Base-by-base conservation (phyloP, 441 rosid species). In the Arabidopsis hybrid region DNA sequence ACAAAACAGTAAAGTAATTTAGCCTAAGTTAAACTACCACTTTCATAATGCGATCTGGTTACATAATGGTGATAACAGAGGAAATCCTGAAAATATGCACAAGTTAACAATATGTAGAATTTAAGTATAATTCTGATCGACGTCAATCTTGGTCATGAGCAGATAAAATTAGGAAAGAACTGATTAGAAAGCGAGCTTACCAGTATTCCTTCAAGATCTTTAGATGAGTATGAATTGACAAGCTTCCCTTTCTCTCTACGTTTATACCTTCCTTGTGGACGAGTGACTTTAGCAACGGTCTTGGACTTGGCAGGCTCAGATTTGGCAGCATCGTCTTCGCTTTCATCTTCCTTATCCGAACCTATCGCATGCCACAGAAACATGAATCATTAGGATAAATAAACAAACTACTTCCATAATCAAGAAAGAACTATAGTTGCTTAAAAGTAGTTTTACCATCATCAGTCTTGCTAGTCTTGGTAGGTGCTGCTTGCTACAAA, bases 121-220 rank as follows among this genome's bases (percentile, higher is more conserved):
- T 7, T 13, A 45, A 35, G 31, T 40, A 18, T 13, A 18, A 12
- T 31, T 29, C 64, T 55, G 58, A 49, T 51, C 2, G 1, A 18
- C 40, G 57, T 31, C 8, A 50, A 64, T 5, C 39, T 2, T 45
- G 5, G 26, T 14, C 43, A 51, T 3, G 8, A 35, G 13, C 8
- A 0, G 26, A 55, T 55, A 47, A 53, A 16, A 42, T 35, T 39
- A 36, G 5, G 5, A 61, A 18, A 42, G 10, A 29, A 14, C n/a
- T 5, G 49, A 38, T 17, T 12, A 49, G 18, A 58, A 21, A 57
- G 40, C 58, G 29, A 57, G 43, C 93, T 80, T 84, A 95, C 99
- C 45, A 96, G 83, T 79, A 96, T 96, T 74, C 98, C 98, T 79
- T 87, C 92, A 69, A 96, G 97, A 84, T 96, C 99, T 77, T 86